Evolutionary conservation across 2,329 filamentous ascomycete genomes (phyloP).

Genomic region (Alternaria novae-zelandiae): DNA sequence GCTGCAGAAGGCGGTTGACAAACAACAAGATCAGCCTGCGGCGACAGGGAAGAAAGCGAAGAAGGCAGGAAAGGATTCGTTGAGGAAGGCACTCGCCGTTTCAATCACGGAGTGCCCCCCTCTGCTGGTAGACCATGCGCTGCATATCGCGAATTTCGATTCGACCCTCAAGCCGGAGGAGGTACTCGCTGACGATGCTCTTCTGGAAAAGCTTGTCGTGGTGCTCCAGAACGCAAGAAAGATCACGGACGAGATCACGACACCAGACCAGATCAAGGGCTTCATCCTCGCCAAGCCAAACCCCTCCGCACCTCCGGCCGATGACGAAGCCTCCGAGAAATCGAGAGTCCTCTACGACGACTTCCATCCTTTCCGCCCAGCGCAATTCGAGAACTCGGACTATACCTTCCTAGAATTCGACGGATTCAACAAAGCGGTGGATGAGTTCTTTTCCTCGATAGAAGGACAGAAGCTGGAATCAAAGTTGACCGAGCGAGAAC

Average conservation of each 20-base stretch:
- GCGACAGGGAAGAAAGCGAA: slow-evolving; percentile 69
- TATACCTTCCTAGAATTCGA: slow-evolving; percentile 77
- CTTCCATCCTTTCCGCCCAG: slow-evolving; percentile 89
- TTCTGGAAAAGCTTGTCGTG: slow-evolving; percentile 70
- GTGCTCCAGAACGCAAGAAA: slow-evolving; percentile 74
- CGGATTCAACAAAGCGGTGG: slow-evolving; percentile 90
- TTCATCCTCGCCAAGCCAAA: slow-evolving; percentile 82
- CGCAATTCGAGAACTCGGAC: slow-evolving; percentile 74
- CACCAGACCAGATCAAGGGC: slow-evolving; percentile 70
- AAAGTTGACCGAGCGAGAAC: slow-evolving; percentile 79
- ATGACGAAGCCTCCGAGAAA: slow-evolving; percentile 52
- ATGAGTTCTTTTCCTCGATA: slow-evolving; percentile 96
- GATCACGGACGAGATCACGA: slow-evolving; percentile 72
- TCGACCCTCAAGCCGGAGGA: slow-evolving; percentile 69
- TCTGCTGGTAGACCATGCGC: slow-evolving; percentile 83
- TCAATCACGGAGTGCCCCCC: slow-evolving; percentile 90
- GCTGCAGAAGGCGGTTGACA: slow-evolving; percentile 70
- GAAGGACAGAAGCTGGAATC: slow-evolving; percentile 93
- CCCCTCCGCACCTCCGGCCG: slow-evolving; percentile 42
- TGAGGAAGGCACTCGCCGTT: slow-evolving; percentile 80
- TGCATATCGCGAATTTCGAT: slow-evolving; percentile 74
- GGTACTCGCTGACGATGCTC: slow-evolving; percentile 69
- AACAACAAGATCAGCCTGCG: slow-evolving; percentile 58
- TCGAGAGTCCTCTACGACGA: slow-evolving; percentile 79
- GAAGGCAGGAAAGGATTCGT: slow-evolving; percentile 74